Base-by-base conservation (phyloP, 2,329 filamentous ascomycete species). In the Gaeumannomyces sp. region DNA sequence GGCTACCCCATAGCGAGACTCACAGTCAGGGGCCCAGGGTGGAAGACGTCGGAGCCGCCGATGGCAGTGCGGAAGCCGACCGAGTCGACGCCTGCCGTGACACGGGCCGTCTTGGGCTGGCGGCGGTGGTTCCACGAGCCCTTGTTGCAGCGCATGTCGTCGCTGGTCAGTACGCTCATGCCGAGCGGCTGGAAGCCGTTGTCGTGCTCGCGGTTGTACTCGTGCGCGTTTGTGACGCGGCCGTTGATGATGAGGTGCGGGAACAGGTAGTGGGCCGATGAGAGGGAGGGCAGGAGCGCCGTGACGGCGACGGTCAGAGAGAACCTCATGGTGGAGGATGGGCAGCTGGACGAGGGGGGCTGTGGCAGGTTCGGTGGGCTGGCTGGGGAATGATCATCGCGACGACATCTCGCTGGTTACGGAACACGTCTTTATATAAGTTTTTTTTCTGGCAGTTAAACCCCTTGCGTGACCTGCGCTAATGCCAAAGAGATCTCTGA, bases 141-240 rank as follows among this genome's bases (percentile, higher is more conserved):
- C 65, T 73, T 68, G 67, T 73, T 73, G 69, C 72, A 73, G 53
- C 70, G 69, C 60, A 70, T 68, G 63, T 73, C 72, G 61, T 72
- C 72, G 59, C 31, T 38, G 29, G 31, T 27, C 13, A 61, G 59
- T 68, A 73, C 72, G 27, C 27, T 25, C 25, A 68, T 71, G 63
- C 73, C 72, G 60, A 68, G 70, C 31, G 66, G 62, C 27, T 70
- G 71, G 65, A 69, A 70, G 61, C 65, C 66, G 60, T 62, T 64
- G 60, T 66, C 65, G 63, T 68, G 66, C 50, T 69, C 65, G 59
- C 72, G 71, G 59, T 73, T 68, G 68, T 70, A 73, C 59, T 69
- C 61, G 59, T 62, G 66, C 22, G 68, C 64, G 5, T 65, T 50
- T 5, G 64, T 63, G 25, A 65, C 60, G 22, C 63, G 64, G 25